Percentiles rank a stretch among this genome's conserved stretches.
Conservation (phyloP, 768 basidiomycete species). For the Galerina sulciceps region DNA sequence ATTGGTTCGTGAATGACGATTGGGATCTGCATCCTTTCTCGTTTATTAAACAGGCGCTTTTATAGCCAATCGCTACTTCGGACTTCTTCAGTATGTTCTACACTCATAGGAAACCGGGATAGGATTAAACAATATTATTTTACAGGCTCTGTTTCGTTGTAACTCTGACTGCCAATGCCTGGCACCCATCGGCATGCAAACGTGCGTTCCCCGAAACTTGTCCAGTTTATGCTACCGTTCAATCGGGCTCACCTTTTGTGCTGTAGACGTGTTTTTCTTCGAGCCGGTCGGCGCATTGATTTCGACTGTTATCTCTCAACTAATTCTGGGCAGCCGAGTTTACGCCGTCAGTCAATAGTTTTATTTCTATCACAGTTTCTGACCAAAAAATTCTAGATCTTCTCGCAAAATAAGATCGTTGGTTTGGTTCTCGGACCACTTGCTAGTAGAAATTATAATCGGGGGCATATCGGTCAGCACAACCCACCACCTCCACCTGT, state of each 20-base stretch:
- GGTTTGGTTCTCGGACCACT: constrained; percentile 13
- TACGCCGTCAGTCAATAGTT: constrained; percentile 21
- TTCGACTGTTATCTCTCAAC: constrained; percentile 27
- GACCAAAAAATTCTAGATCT: constrained; percentile 16
- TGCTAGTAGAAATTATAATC: constrained; percentile 16
- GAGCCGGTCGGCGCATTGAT: constrained; percentile 29
- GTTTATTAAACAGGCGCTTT: not conserved
- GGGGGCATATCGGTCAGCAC: constrained; percentile 22
- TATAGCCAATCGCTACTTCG: constrained; percentile 27
- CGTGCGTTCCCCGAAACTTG: constrained; percentile 6
- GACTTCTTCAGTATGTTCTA: constrained; percentile 23
- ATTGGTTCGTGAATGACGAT: constrained; percentile 16
- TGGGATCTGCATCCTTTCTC: not conserved
- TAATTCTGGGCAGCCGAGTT: constrained; percentile 27
- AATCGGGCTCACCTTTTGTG: not conserved
- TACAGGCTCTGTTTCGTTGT: constrained; percentile 18
- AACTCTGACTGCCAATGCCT: constrained; percentile 17
- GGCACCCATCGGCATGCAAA: constrained; percentile 18
- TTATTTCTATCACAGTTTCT: not conserved
- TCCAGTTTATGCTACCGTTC: not conserved
- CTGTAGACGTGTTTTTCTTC: constrained; percentile 23
- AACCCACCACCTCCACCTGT: constrained; percentile 13
- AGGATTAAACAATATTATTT: not conserved
- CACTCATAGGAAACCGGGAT: not conserved
- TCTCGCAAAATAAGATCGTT: constrained; percentile 16